A percentile compares a stretch with the other conserved stretches of the same genome.
Evolutionary conservation across 2,329 filamentous ascomycete species (phyloP).

Genomic region (Colletotrichum liaoningense): DNA sequence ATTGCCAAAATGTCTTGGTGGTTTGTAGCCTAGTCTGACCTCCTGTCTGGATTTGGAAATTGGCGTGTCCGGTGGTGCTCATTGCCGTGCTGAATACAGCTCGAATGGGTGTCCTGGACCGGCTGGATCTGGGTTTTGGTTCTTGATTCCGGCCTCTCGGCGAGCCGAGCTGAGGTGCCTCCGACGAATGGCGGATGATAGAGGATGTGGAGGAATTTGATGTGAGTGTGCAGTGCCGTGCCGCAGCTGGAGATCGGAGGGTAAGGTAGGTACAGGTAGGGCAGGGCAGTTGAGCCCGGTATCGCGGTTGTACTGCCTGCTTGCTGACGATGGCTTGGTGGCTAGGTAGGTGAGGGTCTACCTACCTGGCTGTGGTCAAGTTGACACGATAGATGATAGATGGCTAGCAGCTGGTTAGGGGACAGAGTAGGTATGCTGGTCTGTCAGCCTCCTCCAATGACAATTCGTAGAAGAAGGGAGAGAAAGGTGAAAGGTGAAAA

Average conservation of each 20-base stretch:
- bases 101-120: not conserved
- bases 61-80: conserved; percentile 2
- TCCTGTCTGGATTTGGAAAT: not conserved
- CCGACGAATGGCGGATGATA: conserved; percentile 7
- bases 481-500: not conserved
- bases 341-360: too few species aligned
- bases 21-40: not conserved
- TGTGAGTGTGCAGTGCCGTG: conserved; percentile 29
- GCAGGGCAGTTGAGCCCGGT: conserved; percentile 16
- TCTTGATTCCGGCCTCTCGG: not conserved
- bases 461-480: not conserved
- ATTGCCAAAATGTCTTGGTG: not conserved
- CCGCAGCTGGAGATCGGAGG: conserved; percentile 24
- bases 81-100: not conserved
- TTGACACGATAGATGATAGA: not conserved
- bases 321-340: conserved; percentile 1
- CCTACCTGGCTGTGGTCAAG: not conserved
- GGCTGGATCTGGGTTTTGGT: not conserved
- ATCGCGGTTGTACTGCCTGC: conserved; percentile 19
- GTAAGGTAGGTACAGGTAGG: conserved; percentile 11
- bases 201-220: not conserved
- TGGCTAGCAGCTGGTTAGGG: not conserved
- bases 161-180: conserved; percentile 1
- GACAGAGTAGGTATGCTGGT: not conserved
- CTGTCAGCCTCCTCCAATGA: not conserved